phyloP scores from a whole-genome alignment of 257 asterid species.

The Nicotiana undulata region DNA sequence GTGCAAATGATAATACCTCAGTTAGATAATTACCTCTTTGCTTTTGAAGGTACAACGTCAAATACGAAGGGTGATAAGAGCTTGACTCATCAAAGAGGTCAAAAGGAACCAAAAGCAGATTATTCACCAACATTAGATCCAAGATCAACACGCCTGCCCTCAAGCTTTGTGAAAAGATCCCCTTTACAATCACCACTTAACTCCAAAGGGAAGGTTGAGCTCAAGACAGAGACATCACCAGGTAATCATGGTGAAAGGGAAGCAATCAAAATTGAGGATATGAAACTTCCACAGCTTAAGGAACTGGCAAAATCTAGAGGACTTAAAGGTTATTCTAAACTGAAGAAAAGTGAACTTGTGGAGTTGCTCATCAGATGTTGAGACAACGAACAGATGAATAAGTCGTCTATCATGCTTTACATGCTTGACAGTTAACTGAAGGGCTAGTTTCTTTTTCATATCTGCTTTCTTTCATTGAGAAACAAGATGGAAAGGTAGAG shows the following conservation, averaged over 20 bases:
- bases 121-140: conserved; percentile 10
- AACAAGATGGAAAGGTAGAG: not conserved
- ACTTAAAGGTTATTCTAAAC: conserved; percentile 64
- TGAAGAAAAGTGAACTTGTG: conserved; percentile 55
- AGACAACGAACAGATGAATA: not conserved
- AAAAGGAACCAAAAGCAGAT: conserved; percentile 25
- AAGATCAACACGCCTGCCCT: conserved; percentile 36
- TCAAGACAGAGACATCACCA: not conserved
- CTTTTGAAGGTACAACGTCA: conserved; percentile 27
- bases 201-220: conserved; percentile 14
- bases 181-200: conserved; percentile 30
- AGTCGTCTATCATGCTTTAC: not conserved
- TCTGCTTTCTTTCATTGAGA: not conserved
- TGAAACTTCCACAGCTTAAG: conserved; percentile 58
- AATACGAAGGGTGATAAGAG: conserved; percentile 21
- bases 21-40: not conserved
- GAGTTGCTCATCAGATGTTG: conserved; percentile 32
- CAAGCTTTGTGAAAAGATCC: conserved; percentile 50
- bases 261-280: conserved; percentile 28
- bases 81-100: conserved; percentile 8
- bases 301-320: conserved; percentile 65
- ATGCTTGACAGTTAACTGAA: not conserved
- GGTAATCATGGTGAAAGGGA: conserved; percentile 9
- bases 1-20: not conserved
- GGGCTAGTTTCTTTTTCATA: not conserved